phyloP scores from a whole-genome alignment of 163 green algal species.

The Scenedesmus sp. region DNA sequence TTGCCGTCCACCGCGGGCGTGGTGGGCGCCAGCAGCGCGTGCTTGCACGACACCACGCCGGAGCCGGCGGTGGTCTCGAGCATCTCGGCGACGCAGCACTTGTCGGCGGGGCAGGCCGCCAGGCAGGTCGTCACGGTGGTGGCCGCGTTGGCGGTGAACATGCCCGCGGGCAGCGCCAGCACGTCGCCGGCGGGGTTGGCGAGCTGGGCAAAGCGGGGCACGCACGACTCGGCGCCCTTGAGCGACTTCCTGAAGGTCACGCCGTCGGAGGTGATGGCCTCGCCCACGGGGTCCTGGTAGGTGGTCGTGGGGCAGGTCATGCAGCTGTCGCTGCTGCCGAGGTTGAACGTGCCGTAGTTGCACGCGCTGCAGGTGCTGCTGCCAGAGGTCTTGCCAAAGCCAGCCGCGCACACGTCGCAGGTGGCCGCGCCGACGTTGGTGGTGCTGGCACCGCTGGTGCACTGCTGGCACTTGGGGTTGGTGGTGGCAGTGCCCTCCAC shows the following conservation, averaged over 20 bases:
- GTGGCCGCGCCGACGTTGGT: neutral
- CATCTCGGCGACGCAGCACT: conserved; percentile 6
- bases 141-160: neutral
- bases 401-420: conserved; percentile 5
- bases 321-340: neutral
- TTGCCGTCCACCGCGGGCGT: neutral
- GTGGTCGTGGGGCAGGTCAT: neutral
- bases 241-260: neutral
- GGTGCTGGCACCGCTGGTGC: neutral
- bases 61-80: no score
- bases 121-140: neutral
- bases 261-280: neutral
- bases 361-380: no score
- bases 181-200: neutral
- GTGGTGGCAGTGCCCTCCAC: no score
- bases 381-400: neutral
- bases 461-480: no score
- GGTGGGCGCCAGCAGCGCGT: neutral
- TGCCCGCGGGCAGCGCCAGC: neutral
- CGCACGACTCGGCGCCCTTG: conserved; percentile 14
- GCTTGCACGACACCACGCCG: neutral
- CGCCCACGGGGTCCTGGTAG: conserved; percentile 5
- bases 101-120: neutral
- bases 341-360: no score
- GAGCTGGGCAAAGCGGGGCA: conserved; percentile 4